Base-by-base conservation (phyloP, 163 green algal species). In the Scenedesmus sp. region DNA sequence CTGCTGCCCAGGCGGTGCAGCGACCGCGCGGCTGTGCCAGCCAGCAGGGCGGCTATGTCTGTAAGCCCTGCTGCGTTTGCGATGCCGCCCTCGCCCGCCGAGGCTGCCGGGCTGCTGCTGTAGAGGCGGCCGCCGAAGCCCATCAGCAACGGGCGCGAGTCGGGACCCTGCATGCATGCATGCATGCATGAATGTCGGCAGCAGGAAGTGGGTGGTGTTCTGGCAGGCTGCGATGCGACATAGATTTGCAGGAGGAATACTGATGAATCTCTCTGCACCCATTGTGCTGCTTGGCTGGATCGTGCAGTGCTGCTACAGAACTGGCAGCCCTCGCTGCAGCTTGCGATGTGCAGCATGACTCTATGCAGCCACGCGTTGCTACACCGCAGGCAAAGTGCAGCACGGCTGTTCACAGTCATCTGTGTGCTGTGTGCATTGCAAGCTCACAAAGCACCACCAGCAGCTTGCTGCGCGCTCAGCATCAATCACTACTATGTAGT, bases 11-110 rank as follows among this genome's bases (percentile, higher is more conserved):
- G 51, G 22, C 82, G 53, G 51, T 76, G 82, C 51, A 87, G 82
- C 30, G 22, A n/a, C 18, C 82, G 53, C 3, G 82, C 82, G 35
- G 51, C 82, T 37, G 82, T 51, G 24, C 44, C 82, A 22, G 82
- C 82, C 33, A 87, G 30, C 24, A 70, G 46, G 20, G 82, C 82
- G 16, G 82, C 79, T 30, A 78, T 15, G n/a, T 87, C 79, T 24
- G 82, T 87, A 33, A 87, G 53, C 35, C 82, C 82, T 73, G 82
- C 53, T 76, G 82, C 82, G 22, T 78, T 87, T 26, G 82, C 82
- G 20, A 46, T 35, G 46, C 46, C 46, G 10, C 82, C 82, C 51
- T 73, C 82, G 37, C 82, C 51, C 5, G 49, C 82, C 18, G 53
- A 13, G 35, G 46, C 33, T n/a, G 82, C 46, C 22, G 40, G 26